Conservation (phyloP, 2,329 filamentous ascomycete species). For the Zasmidium citrigriseum region DNA sequence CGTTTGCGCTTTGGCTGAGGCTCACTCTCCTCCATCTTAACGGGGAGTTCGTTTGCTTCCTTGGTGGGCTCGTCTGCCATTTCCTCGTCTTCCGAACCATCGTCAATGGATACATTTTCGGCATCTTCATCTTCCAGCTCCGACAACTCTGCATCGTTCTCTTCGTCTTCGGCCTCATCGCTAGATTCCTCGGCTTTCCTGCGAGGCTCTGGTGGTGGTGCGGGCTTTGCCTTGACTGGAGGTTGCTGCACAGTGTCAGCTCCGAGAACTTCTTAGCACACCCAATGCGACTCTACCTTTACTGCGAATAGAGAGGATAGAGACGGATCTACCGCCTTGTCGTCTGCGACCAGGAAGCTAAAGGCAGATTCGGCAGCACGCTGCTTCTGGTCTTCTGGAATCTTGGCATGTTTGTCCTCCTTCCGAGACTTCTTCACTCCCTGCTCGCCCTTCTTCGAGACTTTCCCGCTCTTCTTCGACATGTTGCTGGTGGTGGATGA, state of each 20-base stretch:
- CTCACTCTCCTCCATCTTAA: background rate
- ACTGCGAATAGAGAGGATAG: conserved; percentile 51
- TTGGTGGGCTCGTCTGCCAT: conserved; percentile 15
- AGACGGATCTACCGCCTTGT: conserved; percentile 43
- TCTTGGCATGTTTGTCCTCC: conserved; percentile 11
- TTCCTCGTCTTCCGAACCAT: conserved; percentile 22
- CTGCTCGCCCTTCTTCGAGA: conserved; percentile 17
- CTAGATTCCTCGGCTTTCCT: background rate
- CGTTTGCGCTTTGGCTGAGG: conserved; percentile 61
- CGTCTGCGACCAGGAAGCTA: conserved; percentile 31
- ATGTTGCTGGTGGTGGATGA: conserved; percentile 7
- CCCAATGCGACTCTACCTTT: conserved; percentile 36
- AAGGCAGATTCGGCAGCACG: conserved; percentile 20
- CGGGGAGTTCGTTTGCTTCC: conserved; percentile 1
- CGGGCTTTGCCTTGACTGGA: conserved; percentile 22
- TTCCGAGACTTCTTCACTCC: conserved; percentile 20
- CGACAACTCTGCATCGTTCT: conserved; percentile 25
- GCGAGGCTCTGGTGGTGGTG: background rate
- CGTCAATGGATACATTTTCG: conserved; percentile 21
- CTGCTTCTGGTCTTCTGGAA: conserved; percentile 14
- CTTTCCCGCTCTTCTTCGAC: conserved; percentile 19
- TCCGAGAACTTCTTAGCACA: conserved; percentile 33
- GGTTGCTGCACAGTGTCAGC: conserved; percentile 40
- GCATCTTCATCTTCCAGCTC: conserved; percentile 21
- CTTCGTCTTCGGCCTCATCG: conserved; percentile 36